phyloP scores from a whole-genome alignment of 306 rosid species.

The Begonia fuchsioides region DNA sequence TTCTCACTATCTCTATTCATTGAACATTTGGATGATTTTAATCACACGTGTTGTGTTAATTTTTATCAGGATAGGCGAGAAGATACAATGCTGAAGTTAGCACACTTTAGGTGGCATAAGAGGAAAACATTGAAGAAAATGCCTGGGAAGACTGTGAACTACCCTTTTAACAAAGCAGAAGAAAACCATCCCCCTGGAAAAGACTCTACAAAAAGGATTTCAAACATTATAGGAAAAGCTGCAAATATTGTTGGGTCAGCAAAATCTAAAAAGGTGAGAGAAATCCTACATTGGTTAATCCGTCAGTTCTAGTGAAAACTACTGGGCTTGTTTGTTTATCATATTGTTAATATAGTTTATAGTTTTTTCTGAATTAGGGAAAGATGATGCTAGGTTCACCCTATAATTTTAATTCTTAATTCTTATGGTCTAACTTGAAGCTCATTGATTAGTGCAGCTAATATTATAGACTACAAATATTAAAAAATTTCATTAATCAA shows the following conservation, averaged over 20 bases:
- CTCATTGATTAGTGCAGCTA: no score
- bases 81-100: slow-evolving; percentile 69
- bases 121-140: slow-evolving; percentile 71
- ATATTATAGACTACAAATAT: no score
- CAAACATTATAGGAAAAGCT: slow-evolving; percentile 83
- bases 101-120: slow-evolving; percentile 77
- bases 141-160: slow-evolving; percentile 45
- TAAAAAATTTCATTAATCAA: no score
- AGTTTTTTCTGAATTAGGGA: no score
- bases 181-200: slow-evolving; percentile 95
- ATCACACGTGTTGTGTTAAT: slow-evolving; percentile 9
- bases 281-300: no score
- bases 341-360: no score
- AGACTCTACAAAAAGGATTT: slow-evolving; percentile 80
- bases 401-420: no score
- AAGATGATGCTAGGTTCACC: no score
- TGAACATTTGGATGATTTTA: slow-evolving; percentile 2
- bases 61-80: slow-evolving; percentile 86
- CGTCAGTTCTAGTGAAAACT: no score
- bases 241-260: slow-evolving; percentile 79
- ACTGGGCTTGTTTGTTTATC: no score
- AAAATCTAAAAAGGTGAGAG: slow-evolving; percentile 58
- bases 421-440: no score
- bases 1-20: background rate
- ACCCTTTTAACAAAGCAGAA: slow-evolving; percentile 83